phyloP scores from a whole-genome alignment of 805 yeast species.

The Nakazawaea populi region DNA sequence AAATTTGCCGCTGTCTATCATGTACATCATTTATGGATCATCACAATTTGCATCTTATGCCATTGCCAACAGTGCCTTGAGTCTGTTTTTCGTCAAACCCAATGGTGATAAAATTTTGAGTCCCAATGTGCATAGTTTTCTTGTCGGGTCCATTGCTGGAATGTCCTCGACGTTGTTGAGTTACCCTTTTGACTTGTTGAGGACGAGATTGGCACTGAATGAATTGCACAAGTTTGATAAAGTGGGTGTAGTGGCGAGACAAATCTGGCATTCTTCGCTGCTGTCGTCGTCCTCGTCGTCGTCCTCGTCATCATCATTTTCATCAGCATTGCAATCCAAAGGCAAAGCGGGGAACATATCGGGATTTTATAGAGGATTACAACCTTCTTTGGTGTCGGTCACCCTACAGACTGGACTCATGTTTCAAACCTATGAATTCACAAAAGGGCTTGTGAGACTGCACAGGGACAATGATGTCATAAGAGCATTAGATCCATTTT shows the following conservation, averaged over 20 bases:
- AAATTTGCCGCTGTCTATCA: constrained; percentile 81
- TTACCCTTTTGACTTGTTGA: constrained; percentile 85
- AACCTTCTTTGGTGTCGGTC: constrained; percentile 52
- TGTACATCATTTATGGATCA: constrained; percentile 84
- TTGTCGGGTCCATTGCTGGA: constrained; percentile 79
- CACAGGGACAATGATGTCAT: constrained; percentile 15
- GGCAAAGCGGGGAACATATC: constrained; percentile 25
- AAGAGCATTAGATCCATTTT: constrained; percentile 44
- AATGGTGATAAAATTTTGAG: constrained; percentile 18
- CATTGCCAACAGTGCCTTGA: constrained; percentile 39
- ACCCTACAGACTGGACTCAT: constrained; percentile 69
- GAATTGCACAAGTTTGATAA: constrained; percentile 28
- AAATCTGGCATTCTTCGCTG: constrained; percentile 18
- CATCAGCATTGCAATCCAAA: no score
- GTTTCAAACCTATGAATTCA: constrained; percentile 60
- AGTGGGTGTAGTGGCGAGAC: constrained; percentile 25
- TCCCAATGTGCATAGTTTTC: constrained; percentile 35
- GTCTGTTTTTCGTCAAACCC: constrained; percentile 11
- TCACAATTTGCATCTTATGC: constrained; percentile 76
- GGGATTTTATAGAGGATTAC: constrained; percentile 47
- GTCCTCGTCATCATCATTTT: background rate
- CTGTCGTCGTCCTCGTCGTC: background rate
- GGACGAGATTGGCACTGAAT: constrained; percentile 82
- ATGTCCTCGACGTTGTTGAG: constrained; percentile 63
- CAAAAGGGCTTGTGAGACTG: constrained; percentile 29